Evolutionary conservation across 495 filamentous ascomycete species (phyloP).

Genomic region (Aspergillus egyptiacus): DNA sequence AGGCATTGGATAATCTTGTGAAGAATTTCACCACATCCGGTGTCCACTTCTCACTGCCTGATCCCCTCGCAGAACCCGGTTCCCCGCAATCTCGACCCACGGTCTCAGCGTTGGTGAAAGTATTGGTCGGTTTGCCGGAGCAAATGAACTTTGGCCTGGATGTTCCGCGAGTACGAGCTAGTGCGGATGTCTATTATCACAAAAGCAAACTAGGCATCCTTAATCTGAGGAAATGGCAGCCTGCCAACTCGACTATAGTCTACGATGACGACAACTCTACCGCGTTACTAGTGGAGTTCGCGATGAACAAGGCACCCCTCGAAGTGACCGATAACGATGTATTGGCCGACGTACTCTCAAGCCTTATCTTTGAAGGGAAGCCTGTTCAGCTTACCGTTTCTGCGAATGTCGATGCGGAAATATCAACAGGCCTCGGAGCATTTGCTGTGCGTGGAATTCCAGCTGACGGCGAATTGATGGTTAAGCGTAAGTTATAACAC

Average conservation of each 20-base stretch:
- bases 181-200: slow-evolving; percentile 72
- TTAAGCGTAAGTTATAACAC: slow-evolving; percentile 67
- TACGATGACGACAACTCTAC: slow-evolving; percentile 49
- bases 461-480: slow-evolving; percentile 72
- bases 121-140: slow-evolving; percentile 66
- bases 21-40: slow-evolving; percentile 78
- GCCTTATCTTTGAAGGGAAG: slow-evolving; percentile 64
- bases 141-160: slow-evolving; percentile 80
- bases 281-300: slow-evolving; percentile 62
- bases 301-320: slow-evolving; percentile 70
- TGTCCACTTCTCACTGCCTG: slow-evolving; percentile 76
- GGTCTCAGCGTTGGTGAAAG: slow-evolving; percentile 76
- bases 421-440: slow-evolving; percentile 71
- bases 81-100: slow-evolving; percentile 68
- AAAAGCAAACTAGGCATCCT: slow-evolving; percentile 69
- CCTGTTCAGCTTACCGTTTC: slow-evolving; percentile 60
- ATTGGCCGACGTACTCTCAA: slow-evolving; percentile 67
- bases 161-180: slow-evolving; percentile 67
- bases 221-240: slow-evolving; percentile 73
- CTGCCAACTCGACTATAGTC: slow-evolving; percentile 69
- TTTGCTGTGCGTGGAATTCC: slow-evolving; percentile 77
- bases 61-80: slow-evolving; percentile 66
- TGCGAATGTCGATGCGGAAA: slow-evolving; percentile 77
- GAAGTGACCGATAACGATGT: slow-evolving; percentile 71
- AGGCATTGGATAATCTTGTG: slow-evolving; percentile 71